Base-by-base conservation (phyloP, 78 protist genomes). In the Dictyostelium firmibasis region DNA sequence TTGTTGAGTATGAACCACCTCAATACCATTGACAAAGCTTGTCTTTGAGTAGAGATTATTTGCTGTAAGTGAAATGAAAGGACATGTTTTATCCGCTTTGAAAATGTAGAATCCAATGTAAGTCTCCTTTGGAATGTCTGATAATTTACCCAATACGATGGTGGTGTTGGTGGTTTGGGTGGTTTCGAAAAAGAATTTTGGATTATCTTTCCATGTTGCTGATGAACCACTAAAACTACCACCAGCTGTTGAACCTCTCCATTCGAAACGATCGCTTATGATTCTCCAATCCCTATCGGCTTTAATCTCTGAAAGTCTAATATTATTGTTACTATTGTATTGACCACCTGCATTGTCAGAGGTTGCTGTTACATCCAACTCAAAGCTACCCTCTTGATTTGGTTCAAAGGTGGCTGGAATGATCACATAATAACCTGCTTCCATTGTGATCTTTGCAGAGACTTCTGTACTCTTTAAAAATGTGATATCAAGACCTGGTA, bases 371-470 rank as follows among this genome's bases (percentile, higher is more conserved):
- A 89, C 70, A 23, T 89, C 94, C 50, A 89, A 50, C n/a, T 89
- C 94, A 44, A 89, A 89, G 0, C 44, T 70, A 43, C 94, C 94
- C 53, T 89, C 86, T 81, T 89, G 94, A 27, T 35, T 33, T 62
- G 94, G 82, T 29, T 89, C 94, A 70, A 89, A 89, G 36, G 94
- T 89, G 8, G 94, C 94, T 31, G 94, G 94, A 44, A 89, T 81
- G 38, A 89, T 89, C 1, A 89, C 44, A 38, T 89, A 89, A 69
- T 69, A 67, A 16, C 94, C 94, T 44, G 86, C 77, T 35, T 89
- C 94, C 9, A 89, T 72, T 5, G 41, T 89, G 31, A 69, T 75
- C 23, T 81, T 78, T 2, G 86, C 85, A 0, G 94, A 89, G 2
- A 89, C 87, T 35, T 89, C 87, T 3, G 94, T 81, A 16, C 57